Evolutionary conservation across 2,329 filamentous ascomycete genomes (phyloP), one percentile per base, ranked within the genome.

Genomic region (Raffaelea albimanens): DNA sequence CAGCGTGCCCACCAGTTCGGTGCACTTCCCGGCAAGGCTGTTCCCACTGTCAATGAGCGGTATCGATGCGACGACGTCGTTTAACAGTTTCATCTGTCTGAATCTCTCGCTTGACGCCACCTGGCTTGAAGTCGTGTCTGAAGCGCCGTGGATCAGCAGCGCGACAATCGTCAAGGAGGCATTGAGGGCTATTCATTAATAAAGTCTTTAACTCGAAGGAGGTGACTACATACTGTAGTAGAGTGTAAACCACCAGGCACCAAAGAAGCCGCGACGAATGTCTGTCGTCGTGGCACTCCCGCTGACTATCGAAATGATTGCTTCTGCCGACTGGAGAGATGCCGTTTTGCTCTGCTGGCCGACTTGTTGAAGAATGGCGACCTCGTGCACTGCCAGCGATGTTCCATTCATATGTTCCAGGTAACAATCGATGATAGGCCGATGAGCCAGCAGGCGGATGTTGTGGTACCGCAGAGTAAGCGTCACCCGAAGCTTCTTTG

Each of bases 161-260:
- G 34, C 34, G n/a, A 38, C 34, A 13, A 57, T 50, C 11, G 52
- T 49, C 11, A 57, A 43, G 1, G 55, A 43, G 8, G 56, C 56
- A 29, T 57, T 57, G 20, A 57, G 49, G 5, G 55, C 55, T 57
- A 29, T 23, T 10, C 4, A 16, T 33, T 7, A 34, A 25, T 5
- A 2, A 16, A 9, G 14, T 19, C 13, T 10, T 34, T 16, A 29
- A 25, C 11, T n/a, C n/a, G 23, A 13, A 7, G 7, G n/a, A n/a
- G 34, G 34, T 19, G 20, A n/a, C 1, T 19, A 53, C 59, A 48
- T 19, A 61, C 60, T 59, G 25, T 60, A 62, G 23, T 61, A 61
- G 3, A 62, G 50, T 1, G 58, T 60, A 18, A 61, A 63, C 56
- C 59, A 61, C 60, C 60, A 61, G 1, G 59, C 60, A 1, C 60